These are phyloP conservation scores for Astrephomene gubernaculifera DNA, from an alignment of 139 green algal genomes.

Conservation along the genomic window DNA sequence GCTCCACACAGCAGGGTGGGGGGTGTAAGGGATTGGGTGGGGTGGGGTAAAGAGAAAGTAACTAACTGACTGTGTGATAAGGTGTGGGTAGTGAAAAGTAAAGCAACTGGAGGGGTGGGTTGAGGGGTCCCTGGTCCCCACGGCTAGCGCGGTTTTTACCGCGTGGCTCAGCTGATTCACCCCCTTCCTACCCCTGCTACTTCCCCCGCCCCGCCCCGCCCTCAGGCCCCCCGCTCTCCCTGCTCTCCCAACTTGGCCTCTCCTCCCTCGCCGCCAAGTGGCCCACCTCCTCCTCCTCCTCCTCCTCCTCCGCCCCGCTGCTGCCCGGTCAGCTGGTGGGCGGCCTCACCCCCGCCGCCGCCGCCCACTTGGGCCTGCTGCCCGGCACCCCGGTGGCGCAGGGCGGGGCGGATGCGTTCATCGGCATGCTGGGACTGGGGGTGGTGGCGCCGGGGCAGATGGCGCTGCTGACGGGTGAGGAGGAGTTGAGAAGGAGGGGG, in stretches of 20 bases:
- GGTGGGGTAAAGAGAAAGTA: not conserved
- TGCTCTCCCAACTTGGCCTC: constrained; percentile 68
- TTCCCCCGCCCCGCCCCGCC: not conserved
- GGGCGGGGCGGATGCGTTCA: constrained; percentile 80
- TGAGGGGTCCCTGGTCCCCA: too few relatives aligned
- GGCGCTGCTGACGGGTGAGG: constrained; percentile 80
- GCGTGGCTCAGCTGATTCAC: too few relatives aligned
- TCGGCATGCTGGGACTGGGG: constrained; percentile 87
- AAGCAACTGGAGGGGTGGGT: too few relatives aligned
- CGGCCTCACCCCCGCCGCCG: constrained; percentile 68
- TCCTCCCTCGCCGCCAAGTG: constrained; percentile 73
- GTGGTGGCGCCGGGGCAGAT: constrained; percentile 77
- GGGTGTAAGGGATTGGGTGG: not conserved
- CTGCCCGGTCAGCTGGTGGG: constrained; percentile 71
- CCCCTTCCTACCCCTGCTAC: too few relatives aligned
- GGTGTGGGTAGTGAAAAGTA: too few relatives aligned
- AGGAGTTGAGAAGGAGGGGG: not conserved
- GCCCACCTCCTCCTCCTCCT: constrained; percentile 48
- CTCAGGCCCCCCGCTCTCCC: constrained; percentile 26
- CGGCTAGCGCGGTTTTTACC: too few relatives aligned
- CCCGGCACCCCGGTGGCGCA: constrained; percentile 74
- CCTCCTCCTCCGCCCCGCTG: constrained; percentile 45
- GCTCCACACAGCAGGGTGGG: constrained; percentile 50
- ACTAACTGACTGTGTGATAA: too few relatives aligned
- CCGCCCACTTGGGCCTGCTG: constrained; percentile 73